Percentiles rank a stretch among this genome's conserved stretches.
Evolutionary conservation across 441 rosid genomes (phyloP).

Genomic region (Brassica balearica): DNA sequence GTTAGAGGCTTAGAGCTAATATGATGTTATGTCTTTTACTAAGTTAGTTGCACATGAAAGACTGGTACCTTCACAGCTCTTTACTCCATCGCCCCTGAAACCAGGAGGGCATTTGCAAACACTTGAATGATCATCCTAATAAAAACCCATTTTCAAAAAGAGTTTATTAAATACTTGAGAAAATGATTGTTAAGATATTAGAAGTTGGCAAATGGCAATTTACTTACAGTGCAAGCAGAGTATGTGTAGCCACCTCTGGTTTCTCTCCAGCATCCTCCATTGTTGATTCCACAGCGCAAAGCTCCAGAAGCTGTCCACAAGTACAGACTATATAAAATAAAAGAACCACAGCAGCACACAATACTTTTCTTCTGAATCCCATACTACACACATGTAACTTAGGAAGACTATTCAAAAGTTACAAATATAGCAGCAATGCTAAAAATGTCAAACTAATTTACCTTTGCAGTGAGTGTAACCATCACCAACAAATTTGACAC

Average conservation of each 20-base stretch:
- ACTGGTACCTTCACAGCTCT: constrained; percentile 18
- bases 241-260: constrained; percentile 62
- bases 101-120: constrained; percentile 19
- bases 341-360: neutral
- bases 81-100: constrained; percentile 6
- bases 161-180: neutral
- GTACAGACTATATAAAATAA: neutral
- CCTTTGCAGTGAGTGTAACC: constrained; percentile 27
- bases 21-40: neutral
- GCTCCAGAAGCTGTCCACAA: constrained; percentile 68
- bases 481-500: constrained; percentile 24
- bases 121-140: constrained; percentile 25
- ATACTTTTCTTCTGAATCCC: neutral
- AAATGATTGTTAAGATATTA: neutral
- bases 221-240: constrained; percentile 83
- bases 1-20: too few relatives aligned
- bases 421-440: neutral
- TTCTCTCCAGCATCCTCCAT: constrained; percentile 93
- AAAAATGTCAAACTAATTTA: neutral
- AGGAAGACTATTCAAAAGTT: neutral
- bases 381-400: neutral
- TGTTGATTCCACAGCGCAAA: constrained; percentile 77
- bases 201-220: neutral
- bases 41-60: neutral
- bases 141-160: neutral